Percentiles rank a stretch among this genome's conserved stretches.
Evolutionary conservation across 352 stramenopile genomes (phyloP).

Genomic region (Phytopythium boreale): DNA sequence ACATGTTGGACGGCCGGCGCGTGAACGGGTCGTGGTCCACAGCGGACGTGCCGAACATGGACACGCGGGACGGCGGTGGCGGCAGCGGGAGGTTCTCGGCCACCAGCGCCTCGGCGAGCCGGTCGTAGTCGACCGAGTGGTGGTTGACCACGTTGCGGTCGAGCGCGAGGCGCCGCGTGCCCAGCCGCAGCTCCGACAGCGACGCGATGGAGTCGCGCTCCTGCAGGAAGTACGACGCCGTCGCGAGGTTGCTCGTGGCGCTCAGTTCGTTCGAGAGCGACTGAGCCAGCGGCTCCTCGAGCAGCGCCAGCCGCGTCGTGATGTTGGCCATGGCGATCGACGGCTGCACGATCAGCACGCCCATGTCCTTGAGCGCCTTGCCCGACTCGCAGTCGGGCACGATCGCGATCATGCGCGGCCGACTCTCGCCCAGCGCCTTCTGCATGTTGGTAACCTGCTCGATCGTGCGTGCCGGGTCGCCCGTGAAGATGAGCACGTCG

Average conservation of each 20-base stretch:
- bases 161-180: constrained; percentile 31
- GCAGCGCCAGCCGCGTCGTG: constrained; percentile 47
- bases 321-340: constrained; percentile 69
- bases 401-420: constrained; percentile 50
- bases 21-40: constrained; percentile 57
- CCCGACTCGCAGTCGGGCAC: constrained; percentile 38
- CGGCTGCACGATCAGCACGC: constrained; percentile 58
- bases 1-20: constrained; percentile 31
- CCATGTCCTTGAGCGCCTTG: constrained; percentile 42
- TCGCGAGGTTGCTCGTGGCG: constrained; percentile 34
- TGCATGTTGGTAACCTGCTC: constrained; percentile 54
- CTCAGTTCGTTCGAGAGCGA: constrained; percentile 40
- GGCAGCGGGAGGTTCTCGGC: constrained; percentile 42
- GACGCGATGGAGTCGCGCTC: constrained; percentile 36
- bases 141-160: constrained; percentile 61
- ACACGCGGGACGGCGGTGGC: constrained; percentile 51
- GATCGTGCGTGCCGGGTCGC: constrained; percentile 35
- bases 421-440: constrained; percentile 33
- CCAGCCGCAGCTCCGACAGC: constrained; percentile 40
- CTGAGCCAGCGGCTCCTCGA: constrained; percentile 35
- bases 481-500: constrained; percentile 61
- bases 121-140: constrained; percentile 57
- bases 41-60: constrained; percentile 58
- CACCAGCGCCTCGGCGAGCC: constrained; percentile 28
- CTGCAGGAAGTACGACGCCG: constrained; percentile 47